phyloP scores from a whole-genome alignment of 169 alveolate species.

The Amoebophrya sp. region DNA sequence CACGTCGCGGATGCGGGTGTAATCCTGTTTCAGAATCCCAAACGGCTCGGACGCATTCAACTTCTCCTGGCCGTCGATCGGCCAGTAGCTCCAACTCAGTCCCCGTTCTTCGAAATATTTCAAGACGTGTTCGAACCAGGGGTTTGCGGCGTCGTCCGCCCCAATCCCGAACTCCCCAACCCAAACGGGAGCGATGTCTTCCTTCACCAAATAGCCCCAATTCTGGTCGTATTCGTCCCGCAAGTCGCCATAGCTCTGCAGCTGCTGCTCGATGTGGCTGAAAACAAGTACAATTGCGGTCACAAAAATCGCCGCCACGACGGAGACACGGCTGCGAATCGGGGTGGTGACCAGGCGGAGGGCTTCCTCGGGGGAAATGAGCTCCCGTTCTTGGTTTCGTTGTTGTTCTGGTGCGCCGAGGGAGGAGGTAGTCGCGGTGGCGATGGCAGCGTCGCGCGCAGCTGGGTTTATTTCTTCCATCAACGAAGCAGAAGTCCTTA shows the following conservation, averaged over 20 bases:
- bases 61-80: not conserved
- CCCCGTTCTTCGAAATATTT: not conserved
- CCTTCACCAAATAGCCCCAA: not conserved
- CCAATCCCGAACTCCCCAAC: not conserved
- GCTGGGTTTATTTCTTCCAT: too few relatives aligned
- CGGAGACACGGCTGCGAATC: not conserved
- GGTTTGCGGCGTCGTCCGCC: not conserved
- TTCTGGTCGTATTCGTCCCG: not conserved
- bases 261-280: not conserved
- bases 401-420: not conserved
- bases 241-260: not conserved
- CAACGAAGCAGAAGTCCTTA: too few relatives aligned
- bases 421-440: not conserved
- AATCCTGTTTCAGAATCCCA: not conserved
- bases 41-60: not conserved
- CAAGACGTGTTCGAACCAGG: not conserved
- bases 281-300: not conserved
- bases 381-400: not conserved
- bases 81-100: not conserved
- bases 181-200: not conserved
- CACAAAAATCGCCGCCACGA: not conserved
- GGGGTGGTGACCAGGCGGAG: not conserved
- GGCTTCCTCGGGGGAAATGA: not conserved
- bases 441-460: too few relatives aligned
- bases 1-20: not conserved